Evolutionary conservation across 2,329 filamentous ascomycete species (phyloP).

Genomic region (Didymosphaeria variabile): DNA sequence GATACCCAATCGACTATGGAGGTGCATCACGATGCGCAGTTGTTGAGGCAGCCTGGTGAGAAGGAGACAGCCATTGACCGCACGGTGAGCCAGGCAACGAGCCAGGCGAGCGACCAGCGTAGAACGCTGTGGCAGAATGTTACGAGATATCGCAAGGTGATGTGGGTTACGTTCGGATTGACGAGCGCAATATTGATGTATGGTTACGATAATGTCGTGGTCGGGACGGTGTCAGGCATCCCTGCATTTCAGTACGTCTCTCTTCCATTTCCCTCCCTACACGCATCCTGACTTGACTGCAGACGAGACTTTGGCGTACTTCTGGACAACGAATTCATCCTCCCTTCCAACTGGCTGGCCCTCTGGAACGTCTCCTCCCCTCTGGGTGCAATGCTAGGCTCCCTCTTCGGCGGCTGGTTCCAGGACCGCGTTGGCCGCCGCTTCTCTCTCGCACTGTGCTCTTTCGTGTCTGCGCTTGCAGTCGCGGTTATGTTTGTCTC

Average conservation of each 20-base stretch:
- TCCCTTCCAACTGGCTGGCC: slow-evolving; percentile 40
- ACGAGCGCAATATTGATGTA: slow-evolving; percentile 41
- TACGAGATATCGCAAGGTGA: slow-evolving; percentile 43
- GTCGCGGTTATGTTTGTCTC: slow-evolving; percentile 43
- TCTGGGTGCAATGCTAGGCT: slow-evolving; percentile 39
- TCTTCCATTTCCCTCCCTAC: not conserved
- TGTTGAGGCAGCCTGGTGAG: not conserved
- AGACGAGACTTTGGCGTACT: slow-evolving; percentile 38
- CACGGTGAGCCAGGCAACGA: not conserved
- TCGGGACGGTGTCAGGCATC: slow-evolving; percentile 42
- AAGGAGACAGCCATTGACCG: not conserved
- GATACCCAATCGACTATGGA: not conserved
- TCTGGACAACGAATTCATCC: slow-evolving; percentile 37
- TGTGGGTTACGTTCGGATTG: slow-evolving; percentile 33
- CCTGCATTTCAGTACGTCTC: slow-evolving; percentile 38
- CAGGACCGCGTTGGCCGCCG: slow-evolving; percentile 39
- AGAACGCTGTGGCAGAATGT: slow-evolving; percentile 40
- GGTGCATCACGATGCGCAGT: not conserved
- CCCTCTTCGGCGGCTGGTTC: slow-evolving; percentile 37
- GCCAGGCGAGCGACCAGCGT: slow-evolving; percentile 25
- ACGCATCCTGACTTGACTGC: not conserved
- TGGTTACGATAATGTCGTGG: slow-evolving; percentile 43
- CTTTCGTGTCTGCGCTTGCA: slow-evolving; percentile 38
- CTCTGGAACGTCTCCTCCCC: slow-evolving; percentile 40
- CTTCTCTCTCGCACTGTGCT: slow-evolving; percentile 29